Conservation (phyloP, 208 protist species). For the Crithidia expoeki region DNA sequence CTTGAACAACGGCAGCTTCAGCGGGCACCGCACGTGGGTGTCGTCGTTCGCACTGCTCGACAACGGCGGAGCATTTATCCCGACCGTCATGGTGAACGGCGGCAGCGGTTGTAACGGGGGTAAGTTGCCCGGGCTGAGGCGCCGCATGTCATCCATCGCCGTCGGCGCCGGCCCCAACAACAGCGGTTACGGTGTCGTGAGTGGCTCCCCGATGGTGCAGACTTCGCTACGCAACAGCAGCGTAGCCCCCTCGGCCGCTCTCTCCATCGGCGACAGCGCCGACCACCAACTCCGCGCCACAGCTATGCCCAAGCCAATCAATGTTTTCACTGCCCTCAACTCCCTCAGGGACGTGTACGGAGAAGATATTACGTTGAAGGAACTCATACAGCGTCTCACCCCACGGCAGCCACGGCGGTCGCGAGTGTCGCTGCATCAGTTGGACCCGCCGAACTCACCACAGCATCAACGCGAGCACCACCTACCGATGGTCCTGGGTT, state of each 20-base stretch:
- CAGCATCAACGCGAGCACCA: not conserved
- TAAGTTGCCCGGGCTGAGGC: conserved; percentile 2
- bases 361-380: conserved; percentile 25
- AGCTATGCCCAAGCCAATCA: not conserved
- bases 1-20: not conserved
- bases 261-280: conserved; percentile 2
- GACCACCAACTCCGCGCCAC: not conserved
- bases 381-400: conserved; percentile 18
- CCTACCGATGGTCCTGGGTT: conserved; percentile 2
- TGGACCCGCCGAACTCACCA: not conserved
- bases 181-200: not conserved
- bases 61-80: not conserved
- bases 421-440: conserved; percentile 5
- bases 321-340: conserved; percentile 17
- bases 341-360: conserved; percentile 17
- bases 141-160: conserved; percentile 9
- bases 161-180: not conserved
- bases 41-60: not conserved
- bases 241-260: not conserved
- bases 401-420: not conserved
- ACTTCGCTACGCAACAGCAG: not conserved
- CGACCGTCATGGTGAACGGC: not conserved
- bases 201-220: not conserved
- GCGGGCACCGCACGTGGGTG: not conserved
- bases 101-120: not conserved